Conservation (phyloP, 2,329 filamentous ascomycete genomes). For the Hortaea werneckii region DNA sequence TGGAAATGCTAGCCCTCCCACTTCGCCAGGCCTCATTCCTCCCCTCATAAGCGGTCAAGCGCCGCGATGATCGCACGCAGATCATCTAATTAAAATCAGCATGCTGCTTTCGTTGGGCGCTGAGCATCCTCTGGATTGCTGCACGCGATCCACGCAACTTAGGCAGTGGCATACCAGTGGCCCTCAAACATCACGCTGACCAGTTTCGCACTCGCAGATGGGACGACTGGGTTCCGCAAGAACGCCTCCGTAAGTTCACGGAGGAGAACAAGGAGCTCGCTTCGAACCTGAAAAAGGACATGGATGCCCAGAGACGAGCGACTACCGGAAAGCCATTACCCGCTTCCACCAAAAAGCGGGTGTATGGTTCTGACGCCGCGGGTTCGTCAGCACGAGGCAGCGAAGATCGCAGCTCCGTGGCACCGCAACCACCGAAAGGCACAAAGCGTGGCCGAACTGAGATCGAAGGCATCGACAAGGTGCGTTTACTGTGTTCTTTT, state of each 20-base stretch:
- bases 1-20: neutral
- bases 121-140: no score
- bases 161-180: no score
- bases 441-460: constrained; percentile 64
- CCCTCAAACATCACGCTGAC: constrained; percentile 1
- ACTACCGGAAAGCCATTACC: constrained; percentile 31
- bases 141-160: no score
- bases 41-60: no score
- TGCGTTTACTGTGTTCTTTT: constrained; percentile 31
- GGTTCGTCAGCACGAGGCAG: constrained; percentile 57
- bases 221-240: constrained; percentile 96
- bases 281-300: constrained; percentile 58
- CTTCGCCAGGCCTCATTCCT: neutral
- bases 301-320: constrained; percentile 48
- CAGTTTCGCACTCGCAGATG: constrained; percentile 46
- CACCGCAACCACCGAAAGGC: constrained; percentile 49
- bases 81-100: neutral
- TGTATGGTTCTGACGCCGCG: constrained; percentile 43
- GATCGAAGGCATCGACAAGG: constrained; percentile 67
- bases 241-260: constrained; percentile 86
- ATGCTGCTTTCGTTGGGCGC: no score
- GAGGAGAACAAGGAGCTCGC: constrained; percentile 92
- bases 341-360: constrained; percentile 43
- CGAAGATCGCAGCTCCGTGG: constrained; percentile 61
- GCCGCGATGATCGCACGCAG: neutral